Conservation (phyloP, 768 basidiomycete species). For the Boletellus sp. region DNA sequence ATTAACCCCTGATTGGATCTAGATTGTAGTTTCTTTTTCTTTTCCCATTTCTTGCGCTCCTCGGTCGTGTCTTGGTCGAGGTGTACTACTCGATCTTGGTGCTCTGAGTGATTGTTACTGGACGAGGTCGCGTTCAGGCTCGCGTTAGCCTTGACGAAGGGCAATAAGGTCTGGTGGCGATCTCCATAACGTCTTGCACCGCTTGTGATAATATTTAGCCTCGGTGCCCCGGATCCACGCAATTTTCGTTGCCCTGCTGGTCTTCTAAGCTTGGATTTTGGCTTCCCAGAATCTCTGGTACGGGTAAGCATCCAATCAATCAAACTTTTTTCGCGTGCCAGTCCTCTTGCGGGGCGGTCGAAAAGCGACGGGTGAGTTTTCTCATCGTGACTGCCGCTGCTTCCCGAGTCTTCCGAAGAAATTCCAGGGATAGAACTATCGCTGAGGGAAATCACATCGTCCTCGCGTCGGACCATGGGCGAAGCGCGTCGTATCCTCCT, state of each 20-base stretch:
- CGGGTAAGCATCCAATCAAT: conserved; percentile 70
- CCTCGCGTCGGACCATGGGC: neutral
- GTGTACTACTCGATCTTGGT: conserved; percentile 9
- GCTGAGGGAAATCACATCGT: conserved; percentile 24
- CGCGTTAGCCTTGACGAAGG: conserved; percentile 26
- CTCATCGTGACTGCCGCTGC: conserved; percentile 26
- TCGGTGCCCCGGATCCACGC: conserved; percentile 8
- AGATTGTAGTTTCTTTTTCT: conserved; percentile 29
- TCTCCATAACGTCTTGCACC: conserved; percentile 33
- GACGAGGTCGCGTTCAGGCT: conserved; percentile 4
- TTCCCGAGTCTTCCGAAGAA: conserved; percentile 14
- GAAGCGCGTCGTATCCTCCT: conserved; percentile 19
- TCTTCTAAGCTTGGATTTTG: conserved; percentile 15
- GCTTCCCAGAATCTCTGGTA: conserved; percentile 25
- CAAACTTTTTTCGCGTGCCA: conserved; percentile 41
- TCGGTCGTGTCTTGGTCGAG: conserved; percentile 3
- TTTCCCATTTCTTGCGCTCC: conserved; percentile 13
- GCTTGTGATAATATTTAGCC: conserved; percentile 37
- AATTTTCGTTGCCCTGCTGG: conserved; percentile 10
- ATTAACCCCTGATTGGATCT: conserved; percentile 30
- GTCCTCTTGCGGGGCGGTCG: conserved; percentile 19
- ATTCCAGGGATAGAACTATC: conserved; percentile 9
- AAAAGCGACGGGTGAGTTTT: conserved; percentile 35
- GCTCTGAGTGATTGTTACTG: conserved; percentile 6
- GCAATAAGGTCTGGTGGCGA: conserved; percentile 39